These are phyloP conservation scores for Exophiala lecanii-corni DNA, from an alignment of 2,329 filamentous ascomycete genomes.

Conservation along the genomic window DNA sequence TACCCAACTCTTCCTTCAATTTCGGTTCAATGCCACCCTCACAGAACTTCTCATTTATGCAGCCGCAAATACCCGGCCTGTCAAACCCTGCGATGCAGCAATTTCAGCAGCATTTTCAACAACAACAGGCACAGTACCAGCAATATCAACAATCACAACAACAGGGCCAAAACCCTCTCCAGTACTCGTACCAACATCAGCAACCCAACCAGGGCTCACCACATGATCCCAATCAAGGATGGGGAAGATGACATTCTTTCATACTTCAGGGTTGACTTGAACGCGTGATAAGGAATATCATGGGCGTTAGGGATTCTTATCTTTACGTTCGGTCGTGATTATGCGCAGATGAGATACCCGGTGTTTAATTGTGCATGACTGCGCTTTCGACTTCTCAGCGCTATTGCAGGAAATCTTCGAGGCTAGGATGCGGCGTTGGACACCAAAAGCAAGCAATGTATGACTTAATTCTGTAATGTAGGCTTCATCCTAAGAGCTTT, in stretches of 20 bases:
- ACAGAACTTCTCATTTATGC: neutral
- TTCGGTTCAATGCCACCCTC: slow-evolving; percentile 9
- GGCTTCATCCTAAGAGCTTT: too few species aligned
- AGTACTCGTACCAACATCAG: neutral
- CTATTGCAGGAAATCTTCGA: too few species aligned
- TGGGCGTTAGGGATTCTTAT: too few species aligned
- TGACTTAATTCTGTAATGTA: too few species aligned
- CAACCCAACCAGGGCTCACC: neutral
- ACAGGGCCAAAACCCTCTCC: neutral
- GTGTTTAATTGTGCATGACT: too few species aligned
- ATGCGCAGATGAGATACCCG: too few species aligned
- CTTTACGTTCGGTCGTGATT: too few species aligned
- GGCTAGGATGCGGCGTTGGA: too few species aligned
- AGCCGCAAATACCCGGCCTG: slow-evolving; percentile 6
- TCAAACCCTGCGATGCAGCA: neutral
- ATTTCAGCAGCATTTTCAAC: slow-evolving; percentile 21
- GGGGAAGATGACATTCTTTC: neutral
- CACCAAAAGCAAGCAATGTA: too few species aligned
- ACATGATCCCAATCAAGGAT: neutral
- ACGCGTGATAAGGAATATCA: too few species aligned
- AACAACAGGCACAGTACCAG: slow-evolving; percentile 27
- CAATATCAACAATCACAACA: slow-evolving; percentile 31
- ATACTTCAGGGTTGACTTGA: too few species aligned
- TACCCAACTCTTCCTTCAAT: slow-evolving; percentile 20
- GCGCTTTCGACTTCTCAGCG: too few species aligned